Base-by-base conservation (phyloP, 2,329 filamentous ascomycete genomes). In the Ophiostoma triangulosporum region DNA sequence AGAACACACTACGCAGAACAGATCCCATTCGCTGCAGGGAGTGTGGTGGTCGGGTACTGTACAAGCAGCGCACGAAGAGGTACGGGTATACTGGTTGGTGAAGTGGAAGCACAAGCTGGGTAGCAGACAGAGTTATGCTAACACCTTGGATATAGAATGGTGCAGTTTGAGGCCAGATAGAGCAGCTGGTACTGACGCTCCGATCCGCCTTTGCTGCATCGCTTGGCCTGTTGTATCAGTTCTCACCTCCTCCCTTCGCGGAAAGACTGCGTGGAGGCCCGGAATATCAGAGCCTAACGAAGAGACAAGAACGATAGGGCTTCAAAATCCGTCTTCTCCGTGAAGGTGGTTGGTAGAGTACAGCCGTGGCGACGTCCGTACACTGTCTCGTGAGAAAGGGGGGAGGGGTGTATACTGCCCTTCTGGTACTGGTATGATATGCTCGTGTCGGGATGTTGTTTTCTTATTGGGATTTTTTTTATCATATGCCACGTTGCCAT, bases 11-110 rank as follows among this genome's bases (percentile, higher is more conserved):
- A 61, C 84, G 85, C 69, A 80, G 83, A 60, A 84, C 81, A 58
- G 88, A 93, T 63, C 82, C 84, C 32, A 91, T 95, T 61, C 78
- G 88, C 27, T 95, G 89, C 76, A 86, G 87, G 68, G 86, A 90
- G 70, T 98, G 93, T 68, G 93, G 93, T 7, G 93, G 95, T 64
- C 83, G 93, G 60, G 89, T 98, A 57, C 72, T 98, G 61, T 97
- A 97, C 72, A 98, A 98, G 80, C 88, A 96, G 79, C 74, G 93
- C 65, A 98, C 93, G 45, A 96, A 95, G 77, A 81, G 93, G 93
- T 96, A 45, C 5, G 53, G 8, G 14, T 5, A 29, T 43, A 17
- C 26, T n/a, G 3, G 14, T 17, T 8, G 4, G 1, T 40, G 7
- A 11, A 14, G 6, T 6, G 2, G 14, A 20, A 17, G 11, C 15